Percentiles rank a stretch among this genome's conserved stretches.
phyloP scores from a whole-genome alignment of 305 asterid species.

The Ajuga reptans region DNA sequence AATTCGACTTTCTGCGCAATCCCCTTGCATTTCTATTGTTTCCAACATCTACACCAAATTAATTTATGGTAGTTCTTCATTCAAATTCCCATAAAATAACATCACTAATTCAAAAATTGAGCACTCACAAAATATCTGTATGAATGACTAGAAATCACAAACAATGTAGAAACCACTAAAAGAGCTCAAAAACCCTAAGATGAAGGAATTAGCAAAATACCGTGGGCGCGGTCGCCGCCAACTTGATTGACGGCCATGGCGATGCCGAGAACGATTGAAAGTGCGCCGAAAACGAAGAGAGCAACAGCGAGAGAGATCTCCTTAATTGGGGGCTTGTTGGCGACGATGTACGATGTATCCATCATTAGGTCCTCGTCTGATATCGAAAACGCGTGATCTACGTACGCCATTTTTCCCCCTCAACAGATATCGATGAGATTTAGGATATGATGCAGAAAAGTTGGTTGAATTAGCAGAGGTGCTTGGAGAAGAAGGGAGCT shows the following conservation, averaged over 20 bases:
- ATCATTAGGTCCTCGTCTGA: slow-evolving; percentile 78
- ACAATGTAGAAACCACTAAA: neutral
- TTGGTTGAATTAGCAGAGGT: neutral
- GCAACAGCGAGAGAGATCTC: slow-evolving; percentile 80
- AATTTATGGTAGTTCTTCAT: neutral
- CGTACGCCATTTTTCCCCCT: slow-evolving; percentile 53
- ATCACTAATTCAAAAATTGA: neutral
- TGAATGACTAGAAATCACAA: neutral
- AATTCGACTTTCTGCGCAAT: neutral
- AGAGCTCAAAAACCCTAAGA: neutral
- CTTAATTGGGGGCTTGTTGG: slow-evolving; percentile 59
- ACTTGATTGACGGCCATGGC: slow-evolving; percentile 58
- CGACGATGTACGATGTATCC: slow-evolving; percentile 52
- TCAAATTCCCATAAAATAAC: neutral
- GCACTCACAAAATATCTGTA: neutral
- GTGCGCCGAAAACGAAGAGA: slow-evolving; percentile 59
- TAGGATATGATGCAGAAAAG: slow-evolving; percentile 5
- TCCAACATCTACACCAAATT: neutral
- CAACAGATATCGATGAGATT: neutral
- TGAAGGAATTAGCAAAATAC: slow-evolving; percentile 21
- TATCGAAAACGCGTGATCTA: slow-evolving; percentile 80
- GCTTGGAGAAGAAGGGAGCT: slow-evolving; percentile 15
- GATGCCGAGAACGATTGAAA: slow-evolving; percentile 46
- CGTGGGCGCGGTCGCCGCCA: slow-evolving; percentile 83
- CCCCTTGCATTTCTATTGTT: neutral